These are phyloP conservation scores for Aspergillus avenaceus DNA, from an alignment of 495 filamentous ascomycete genomes.

Conservation along the genomic window DNA sequence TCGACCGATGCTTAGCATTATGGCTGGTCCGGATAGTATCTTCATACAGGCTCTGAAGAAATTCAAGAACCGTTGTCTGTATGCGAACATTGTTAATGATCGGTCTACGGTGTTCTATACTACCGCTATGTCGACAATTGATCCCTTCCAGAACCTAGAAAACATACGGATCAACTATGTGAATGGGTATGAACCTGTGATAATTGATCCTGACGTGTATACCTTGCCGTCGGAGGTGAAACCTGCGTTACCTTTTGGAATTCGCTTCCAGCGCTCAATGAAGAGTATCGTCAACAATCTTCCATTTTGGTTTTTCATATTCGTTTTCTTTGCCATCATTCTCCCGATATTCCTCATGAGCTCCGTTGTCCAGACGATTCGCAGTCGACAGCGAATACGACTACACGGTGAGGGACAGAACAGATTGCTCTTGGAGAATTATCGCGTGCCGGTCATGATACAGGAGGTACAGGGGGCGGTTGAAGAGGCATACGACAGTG, in stretches of 20 bases:
- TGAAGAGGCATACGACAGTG: constrained; percentile 68
- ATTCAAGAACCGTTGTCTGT: constrained; percentile 71
- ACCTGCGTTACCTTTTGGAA: constrained; percentile 26
- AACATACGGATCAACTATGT: constrained; percentile 67
- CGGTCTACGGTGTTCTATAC: constrained; percentile 78
- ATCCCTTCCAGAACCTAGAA: constrained; percentile 67
- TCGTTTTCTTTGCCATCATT: constrained; percentile 64
- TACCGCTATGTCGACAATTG: constrained; percentile 62
- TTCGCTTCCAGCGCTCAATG: constrained; percentile 22
- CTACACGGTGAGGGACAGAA: constrained; percentile 70
- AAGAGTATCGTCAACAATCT: constrained; percentile 33
- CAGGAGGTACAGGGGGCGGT: constrained; percentile 66
- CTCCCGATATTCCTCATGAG: constrained; percentile 69
- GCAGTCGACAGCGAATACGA: constrained; percentile 67
- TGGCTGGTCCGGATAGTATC: constrained; percentile 80
- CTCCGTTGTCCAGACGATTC: constrained; percentile 65
- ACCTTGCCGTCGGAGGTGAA: constrained; percentile 41
- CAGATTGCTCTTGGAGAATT: constrained; percentile 58
- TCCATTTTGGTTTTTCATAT: constrained; percentile 59
- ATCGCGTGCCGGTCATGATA: constrained; percentile 72
- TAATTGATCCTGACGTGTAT: constrained; percentile 68
- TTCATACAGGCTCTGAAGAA: constrained; percentile 74
- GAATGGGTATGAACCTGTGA: constrained; percentile 65
- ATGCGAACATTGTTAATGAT: constrained; percentile 85
- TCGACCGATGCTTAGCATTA: constrained; percentile 70